Conservation (phyloP, 225 moss, liverwort and hornwort species). For the Pseudisothecium myosuroides region DNA sequence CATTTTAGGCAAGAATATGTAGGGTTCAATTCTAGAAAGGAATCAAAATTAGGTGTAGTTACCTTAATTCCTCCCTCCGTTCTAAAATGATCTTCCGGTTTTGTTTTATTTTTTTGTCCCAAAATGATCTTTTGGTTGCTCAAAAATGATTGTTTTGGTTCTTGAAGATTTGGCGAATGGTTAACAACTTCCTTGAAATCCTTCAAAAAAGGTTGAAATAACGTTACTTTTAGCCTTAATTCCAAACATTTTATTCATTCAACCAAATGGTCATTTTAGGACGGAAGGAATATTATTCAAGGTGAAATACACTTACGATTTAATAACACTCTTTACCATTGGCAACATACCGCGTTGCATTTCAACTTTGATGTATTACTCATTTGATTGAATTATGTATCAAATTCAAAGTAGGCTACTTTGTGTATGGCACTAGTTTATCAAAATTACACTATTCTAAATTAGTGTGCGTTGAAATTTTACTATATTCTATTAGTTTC, state of each 20-base stretch:
- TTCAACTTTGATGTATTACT: not conserved
- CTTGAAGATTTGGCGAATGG: not conserved
- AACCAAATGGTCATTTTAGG: too few species aligned
- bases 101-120: too few species aligned
- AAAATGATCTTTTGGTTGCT: not conserved
- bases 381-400: not conserved
- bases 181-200: not conserved
- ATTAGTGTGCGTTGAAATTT: not conserved
- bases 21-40: too few species aligned
- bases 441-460: not conserved
- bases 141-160: not conserved
- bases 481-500: not conserved
- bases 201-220: too few species aligned
- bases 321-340: not conserved
- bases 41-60: too few species aligned
- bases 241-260: too few species aligned
- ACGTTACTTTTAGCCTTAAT: too few species aligned
- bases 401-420: not conserved
- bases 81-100: rapidly evolving
- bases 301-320: not conserved
- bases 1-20: too few species aligned
- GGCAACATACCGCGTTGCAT: rapidly evolving
- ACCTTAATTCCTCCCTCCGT: not conserved
- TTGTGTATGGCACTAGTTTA: not conserved
- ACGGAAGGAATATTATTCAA: not conserved